Evolutionary conservation across 2,329 filamentous ascomycete genomes (phyloP).

Genomic region (Trichoderma cornu-damae): DNA sequence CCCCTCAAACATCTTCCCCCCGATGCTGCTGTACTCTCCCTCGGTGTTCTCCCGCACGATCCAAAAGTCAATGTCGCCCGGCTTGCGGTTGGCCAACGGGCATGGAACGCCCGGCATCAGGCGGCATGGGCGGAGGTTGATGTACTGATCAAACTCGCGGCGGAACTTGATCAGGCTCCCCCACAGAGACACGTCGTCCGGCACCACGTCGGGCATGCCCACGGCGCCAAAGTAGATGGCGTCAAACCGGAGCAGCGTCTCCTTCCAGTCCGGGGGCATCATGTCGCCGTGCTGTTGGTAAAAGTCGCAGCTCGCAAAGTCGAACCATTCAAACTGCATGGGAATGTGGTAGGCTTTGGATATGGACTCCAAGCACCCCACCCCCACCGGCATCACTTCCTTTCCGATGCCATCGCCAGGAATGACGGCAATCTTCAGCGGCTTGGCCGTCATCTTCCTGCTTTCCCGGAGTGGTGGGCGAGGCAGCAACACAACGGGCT

Average conservation of each 20-base stretch:
- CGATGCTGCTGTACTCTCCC: conserved; percentile 57
- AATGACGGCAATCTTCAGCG: conserved; percentile 36
- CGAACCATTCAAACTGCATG: conserved; percentile 56
- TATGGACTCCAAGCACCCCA: conserved; percentile 38
- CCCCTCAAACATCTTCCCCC: conserved; percentile 54
- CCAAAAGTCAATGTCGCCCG: conserved; percentile 61
- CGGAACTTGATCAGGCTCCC: conserved; percentile 61
- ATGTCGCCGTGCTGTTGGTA: conserved; percentile 42
- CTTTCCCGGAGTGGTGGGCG: not conserved
- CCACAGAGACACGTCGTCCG: conserved; percentile 65
- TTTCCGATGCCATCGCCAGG: conserved; percentile 60
- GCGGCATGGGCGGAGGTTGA: conserved; percentile 53
- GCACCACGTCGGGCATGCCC: conserved; percentile 50
- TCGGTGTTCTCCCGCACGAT: conserved; percentile 64
- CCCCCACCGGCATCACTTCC: conserved; percentile 46
- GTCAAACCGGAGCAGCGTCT: conserved; percentile 54
- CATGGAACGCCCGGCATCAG: conserved; percentile 57
- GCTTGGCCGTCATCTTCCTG: conserved; percentile 22
- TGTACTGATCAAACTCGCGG: conserved; percentile 49
- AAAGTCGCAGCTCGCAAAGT: conserved; percentile 62
- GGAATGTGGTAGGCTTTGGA: conserved; percentile 51
- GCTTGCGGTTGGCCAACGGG: conserved; percentile 48
- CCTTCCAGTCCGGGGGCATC: conserved; percentile 43
- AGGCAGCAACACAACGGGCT: not conserved
- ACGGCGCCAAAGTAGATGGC: conserved; percentile 66